phyloP scores from a whole-genome alignment of 352 stramenopile genomes.

The Lagenidium giganteum region DNA sequence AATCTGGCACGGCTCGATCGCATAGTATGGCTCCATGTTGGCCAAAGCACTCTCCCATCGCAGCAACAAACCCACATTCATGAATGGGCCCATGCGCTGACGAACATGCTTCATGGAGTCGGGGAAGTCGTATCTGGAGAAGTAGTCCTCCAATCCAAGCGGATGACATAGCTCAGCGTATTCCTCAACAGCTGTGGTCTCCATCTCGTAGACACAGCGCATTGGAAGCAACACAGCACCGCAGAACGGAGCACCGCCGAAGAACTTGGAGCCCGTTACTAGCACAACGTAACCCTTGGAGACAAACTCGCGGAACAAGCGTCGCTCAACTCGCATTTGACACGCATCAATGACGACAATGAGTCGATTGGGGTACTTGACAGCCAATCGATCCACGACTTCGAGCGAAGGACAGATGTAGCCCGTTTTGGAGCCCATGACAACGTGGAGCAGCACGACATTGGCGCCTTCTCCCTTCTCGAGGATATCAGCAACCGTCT shows the following conservation, averaged over 20 bases:
- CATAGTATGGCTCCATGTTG: constrained; percentile 76
- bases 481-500: constrained; percentile 42
- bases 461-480: constrained; percentile 28
- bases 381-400: constrained; percentile 40
- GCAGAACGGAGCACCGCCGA: constrained; percentile 80
- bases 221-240: constrained; percentile 79
- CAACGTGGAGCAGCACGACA: constrained; percentile 81
- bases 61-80: constrained; percentile 75
- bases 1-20: constrained; percentile 42
- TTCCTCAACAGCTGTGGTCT: constrained; percentile 48
- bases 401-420: constrained; percentile 74
- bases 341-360: constrained; percentile 85
- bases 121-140: constrained; percentile 75
- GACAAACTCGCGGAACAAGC: constrained; percentile 56
- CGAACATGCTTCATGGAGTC: constrained; percentile 61
- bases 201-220: constrained; percentile 74
- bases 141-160: constrained; percentile 77
- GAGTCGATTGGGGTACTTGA: constrained; percentile 59
- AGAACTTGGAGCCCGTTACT: constrained; percentile 87
- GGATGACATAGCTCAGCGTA: constrained; percentile 61
- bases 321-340: constrained; percentile 74
- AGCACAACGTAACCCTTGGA: constrained; percentile 66
- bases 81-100: constrained; percentile 35
- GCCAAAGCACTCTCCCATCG: constrained; percentile 78
- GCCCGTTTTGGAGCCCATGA: constrained; percentile 84